Percentiles rank a stretch among this genome's conserved stretches.
Conservation (phyloP, 345 rosid species). For the Raphanus sativus region DNA sequence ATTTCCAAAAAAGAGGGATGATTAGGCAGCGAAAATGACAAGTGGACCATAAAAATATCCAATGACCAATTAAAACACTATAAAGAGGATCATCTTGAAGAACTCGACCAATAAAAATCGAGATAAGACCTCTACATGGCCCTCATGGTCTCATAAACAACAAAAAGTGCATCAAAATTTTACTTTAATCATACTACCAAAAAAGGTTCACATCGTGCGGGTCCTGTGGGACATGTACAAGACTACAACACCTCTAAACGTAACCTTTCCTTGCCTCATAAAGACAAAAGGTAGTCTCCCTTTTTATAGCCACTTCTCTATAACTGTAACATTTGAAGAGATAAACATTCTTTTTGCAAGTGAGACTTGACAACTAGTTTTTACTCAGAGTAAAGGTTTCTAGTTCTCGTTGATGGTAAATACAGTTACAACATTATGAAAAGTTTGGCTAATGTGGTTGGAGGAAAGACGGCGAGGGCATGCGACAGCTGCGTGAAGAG, state of each 20-base stretch:
- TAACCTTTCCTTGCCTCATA: conserved; percentile 18
- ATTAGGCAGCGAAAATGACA: conserved; percentile 15
- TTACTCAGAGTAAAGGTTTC: conserved; percentile 1
- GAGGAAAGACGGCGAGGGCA: conserved; percentile 86
- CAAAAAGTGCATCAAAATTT: conserved; percentile 23
- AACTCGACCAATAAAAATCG: conserved; percentile 49
- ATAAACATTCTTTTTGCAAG: conserved; percentile 27
- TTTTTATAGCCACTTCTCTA: conserved; percentile 23
- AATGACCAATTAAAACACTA: conserved; percentile 51
- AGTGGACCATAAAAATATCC: conserved; percentile 52
- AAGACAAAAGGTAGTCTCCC: conserved; percentile 12
- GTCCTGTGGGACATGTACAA: conserved; percentile 43
- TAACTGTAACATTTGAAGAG: conserved; percentile 7
- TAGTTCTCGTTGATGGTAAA: conserved; percentile 14
- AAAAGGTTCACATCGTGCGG: conserved; percentile 37
- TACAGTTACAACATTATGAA: conserved; percentile 44
- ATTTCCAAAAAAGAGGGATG: conserved; percentile 9
- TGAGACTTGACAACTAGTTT: conserved; percentile 9
- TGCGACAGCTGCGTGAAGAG: conserved; percentile 80
- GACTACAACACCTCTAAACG: conserved; percentile 11
- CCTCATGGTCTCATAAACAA: conserved; percentile 39
- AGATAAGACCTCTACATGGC: conserved; percentile 68
- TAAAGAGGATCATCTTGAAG: conserved; percentile 46
- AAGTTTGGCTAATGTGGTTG: conserved; percentile 58
- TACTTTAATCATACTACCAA: conserved; percentile 1